Evolutionary conservation across 495 filamentous ascomycete genomes (phyloP).

Genomic region (Aspergillus funiculosus): DNA sequence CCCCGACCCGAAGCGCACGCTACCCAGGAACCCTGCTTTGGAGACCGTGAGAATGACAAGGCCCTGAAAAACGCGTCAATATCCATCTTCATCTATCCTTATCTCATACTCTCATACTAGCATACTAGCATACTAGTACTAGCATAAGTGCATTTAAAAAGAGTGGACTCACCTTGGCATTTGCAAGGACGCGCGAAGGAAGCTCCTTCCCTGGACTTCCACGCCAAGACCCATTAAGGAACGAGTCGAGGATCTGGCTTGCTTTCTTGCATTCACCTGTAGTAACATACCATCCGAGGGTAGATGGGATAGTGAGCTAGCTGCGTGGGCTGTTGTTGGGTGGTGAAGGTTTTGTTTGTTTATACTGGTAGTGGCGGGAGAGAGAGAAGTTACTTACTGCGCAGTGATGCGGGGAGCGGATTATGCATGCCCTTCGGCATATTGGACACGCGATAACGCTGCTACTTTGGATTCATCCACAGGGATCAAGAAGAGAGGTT

Average conservation of each 20-base stretch:
- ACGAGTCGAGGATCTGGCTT: conserved; percentile 80
- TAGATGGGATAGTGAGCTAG: background rate
- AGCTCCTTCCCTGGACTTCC: conserved; percentile 90
- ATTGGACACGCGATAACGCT: too few relatives aligned
- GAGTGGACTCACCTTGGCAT: conserved; percentile 65
- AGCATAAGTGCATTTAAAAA: too few relatives aligned
- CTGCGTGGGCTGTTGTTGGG: too few relatives aligned
- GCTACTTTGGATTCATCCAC: background rate
- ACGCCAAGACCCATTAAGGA: conserved; percentile 77
- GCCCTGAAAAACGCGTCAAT: conserved; percentile 49
- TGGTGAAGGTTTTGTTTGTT: too few relatives aligned
- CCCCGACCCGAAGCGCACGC: conserved; percentile 80
- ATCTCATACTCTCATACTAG: too few relatives aligned
- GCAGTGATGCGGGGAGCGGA: conserved; percentile 53
- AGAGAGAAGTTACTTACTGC: conserved; percentile 34
- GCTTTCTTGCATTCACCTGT: conserved; percentile 76
- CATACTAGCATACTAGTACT: too few relatives aligned
- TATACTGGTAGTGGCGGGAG: too few relatives aligned
- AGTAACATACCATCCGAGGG: background rate
- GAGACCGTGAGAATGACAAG: conserved; percentile 85
- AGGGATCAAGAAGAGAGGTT: too few relatives aligned
- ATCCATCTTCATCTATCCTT: too few relatives aligned
- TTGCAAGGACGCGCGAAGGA: conserved; percentile 70
- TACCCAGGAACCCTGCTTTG: conserved; percentile 86
- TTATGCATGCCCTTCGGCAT: conserved; percentile 53